phyloP scores from a whole-genome alignment of 305 asterid genomes.

The Fraxinus velutina region DNA sequence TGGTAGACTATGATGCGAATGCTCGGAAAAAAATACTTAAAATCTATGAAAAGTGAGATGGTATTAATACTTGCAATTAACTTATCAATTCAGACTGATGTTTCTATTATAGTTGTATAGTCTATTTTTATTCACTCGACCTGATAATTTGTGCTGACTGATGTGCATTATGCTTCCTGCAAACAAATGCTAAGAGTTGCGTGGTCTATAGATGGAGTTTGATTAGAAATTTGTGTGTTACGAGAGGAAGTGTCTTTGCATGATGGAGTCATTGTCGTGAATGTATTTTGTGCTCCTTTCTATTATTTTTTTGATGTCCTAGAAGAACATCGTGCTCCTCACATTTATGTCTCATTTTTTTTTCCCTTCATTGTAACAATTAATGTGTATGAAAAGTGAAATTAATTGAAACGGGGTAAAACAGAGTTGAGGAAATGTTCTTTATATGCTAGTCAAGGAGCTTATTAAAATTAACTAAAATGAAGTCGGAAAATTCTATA shows the following conservation, averaged over 20 bases:
- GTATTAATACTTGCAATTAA: background rate
- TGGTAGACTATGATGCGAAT: background rate
- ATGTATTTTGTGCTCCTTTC: background rate
- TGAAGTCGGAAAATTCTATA: background rate
- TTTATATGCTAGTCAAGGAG: background rate
- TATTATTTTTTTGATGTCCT: background rate
- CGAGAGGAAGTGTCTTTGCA: background rate
- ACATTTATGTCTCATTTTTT: background rate
- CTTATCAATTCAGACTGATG: background rate
- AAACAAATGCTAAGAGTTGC: background rate
- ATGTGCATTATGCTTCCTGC: background rate
- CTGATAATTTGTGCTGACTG: background rate
- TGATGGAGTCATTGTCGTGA: background rate
- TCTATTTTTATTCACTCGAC: background rate
- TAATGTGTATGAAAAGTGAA: background rate
- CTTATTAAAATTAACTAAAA: background rate
- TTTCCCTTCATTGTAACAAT: background rate
- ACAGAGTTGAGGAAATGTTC: background rate
- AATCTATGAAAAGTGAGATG: background rate
- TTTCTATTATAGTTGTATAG: background rate
- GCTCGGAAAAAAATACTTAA: background rate
- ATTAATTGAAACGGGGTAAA: background rate
- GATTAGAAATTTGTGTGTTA: background rate
- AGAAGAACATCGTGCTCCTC: background rate
- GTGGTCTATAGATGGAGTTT: background rate